Evolutionary conservation across 2,329 filamentous ascomycete genomes (phyloP), one percentile per base, ranked within the genome.

Genomic region (Fusarium ambrosium): DNA sequence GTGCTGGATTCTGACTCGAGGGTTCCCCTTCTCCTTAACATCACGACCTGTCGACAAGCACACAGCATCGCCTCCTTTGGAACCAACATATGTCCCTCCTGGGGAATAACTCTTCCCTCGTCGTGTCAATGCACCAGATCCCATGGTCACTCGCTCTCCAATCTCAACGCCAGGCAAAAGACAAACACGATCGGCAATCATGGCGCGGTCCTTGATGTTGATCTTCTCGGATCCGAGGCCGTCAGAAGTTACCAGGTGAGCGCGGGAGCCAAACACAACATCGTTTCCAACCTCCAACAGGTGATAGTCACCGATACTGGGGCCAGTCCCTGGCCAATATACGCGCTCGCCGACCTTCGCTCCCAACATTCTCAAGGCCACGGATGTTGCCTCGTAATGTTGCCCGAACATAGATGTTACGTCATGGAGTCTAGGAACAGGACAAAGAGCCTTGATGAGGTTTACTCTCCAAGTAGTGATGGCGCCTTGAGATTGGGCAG

Each of bases 271-370:
- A 71, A 91, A 90, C 11, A 90, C 88, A n/a, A 90, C 88, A 78
- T 90, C 86, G 66, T 90, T 85, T 11, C 89, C 89, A 69, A 90
- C 83, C 27, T 90, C 85, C 13, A 90, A 75, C 1, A 90, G 81
- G 70, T 89, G 86, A 71, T 89, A 90, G 71, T 90, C 87, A 18
- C 86, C 84, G 39, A 90, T 85, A 2, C 80, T 81, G 1, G 88
- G 89, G 1, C 88, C 88, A 18, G 87, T 89, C 10, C 88, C 88
- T 4, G 88, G 89, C 89, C 89, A 90, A 78, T 90, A 90, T 0
- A 90, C 85, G 6, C 86, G 84, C 76, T 84, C 83, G 27, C 89
- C 89, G 45, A 89, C 83, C 75, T 85, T 86, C 16, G 84, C 86
- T n/a, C 88, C 89, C 20, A 90, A 80, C 66, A 86, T 80, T 16